Conservation (phyloP, 345 rosid species). For the Capsella bursapastoris region DNA sequence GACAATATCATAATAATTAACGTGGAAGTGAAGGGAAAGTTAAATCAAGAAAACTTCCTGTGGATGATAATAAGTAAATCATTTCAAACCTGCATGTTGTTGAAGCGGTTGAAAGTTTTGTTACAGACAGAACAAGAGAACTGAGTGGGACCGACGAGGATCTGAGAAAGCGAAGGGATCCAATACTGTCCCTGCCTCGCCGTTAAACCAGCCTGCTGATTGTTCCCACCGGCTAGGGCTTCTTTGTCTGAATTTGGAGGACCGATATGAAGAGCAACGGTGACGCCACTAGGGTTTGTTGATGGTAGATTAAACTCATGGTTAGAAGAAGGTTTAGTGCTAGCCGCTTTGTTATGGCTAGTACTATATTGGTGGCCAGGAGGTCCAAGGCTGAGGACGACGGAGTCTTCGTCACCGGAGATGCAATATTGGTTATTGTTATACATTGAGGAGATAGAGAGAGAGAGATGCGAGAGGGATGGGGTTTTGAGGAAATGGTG, state of each 20-base stretch:
- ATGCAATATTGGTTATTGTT: constrained; percentile 41
- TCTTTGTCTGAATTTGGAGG: constrained; percentile 51
- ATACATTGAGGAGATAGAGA: constrained; percentile 52
- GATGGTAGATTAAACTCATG: constrained; percentile 26
- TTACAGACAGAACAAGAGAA: constrained; percentile 89
- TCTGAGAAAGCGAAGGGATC: constrained; percentile 89
- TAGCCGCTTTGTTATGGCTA: constrained; percentile 39
- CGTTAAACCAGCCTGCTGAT: constrained; percentile 41
- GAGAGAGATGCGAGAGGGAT: constrained; percentile 31
- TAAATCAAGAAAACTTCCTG: neutral
- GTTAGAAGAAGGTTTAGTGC: constrained; percentile 27
- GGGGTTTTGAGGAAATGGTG: constrained; percentile 43
- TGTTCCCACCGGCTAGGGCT: constrained; percentile 39
- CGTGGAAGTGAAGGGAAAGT: constrained; percentile 11
- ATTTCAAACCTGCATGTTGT: constrained; percentile 85
- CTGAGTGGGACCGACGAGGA: constrained; percentile 93
- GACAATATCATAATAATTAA: neutral
- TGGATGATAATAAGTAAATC: neutral
- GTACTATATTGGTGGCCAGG: constrained; percentile 58
- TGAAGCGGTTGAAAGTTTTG: constrained; percentile 86
- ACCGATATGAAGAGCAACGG: constrained; percentile 76
- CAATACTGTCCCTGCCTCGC: constrained; percentile 64
- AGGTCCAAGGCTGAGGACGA: constrained; percentile 77
- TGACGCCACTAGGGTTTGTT: constrained; percentile 52
- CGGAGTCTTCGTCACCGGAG: constrained; percentile 62